Conservation (phyloP, 2,329 filamentous ascomycete species). For the Pseudonectria foliicola region DNA sequence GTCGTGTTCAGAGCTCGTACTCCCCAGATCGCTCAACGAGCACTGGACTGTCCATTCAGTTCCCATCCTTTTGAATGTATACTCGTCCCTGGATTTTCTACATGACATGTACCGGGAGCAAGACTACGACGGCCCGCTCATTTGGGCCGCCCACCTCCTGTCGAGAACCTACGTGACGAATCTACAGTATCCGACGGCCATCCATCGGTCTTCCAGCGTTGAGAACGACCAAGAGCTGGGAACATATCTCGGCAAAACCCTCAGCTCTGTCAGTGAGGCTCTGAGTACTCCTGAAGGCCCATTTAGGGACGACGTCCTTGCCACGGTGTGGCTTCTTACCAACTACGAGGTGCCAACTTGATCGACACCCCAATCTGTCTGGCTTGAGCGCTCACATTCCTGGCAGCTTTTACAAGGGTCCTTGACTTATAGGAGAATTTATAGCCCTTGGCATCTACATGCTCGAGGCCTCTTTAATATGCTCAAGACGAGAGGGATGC, state of each 20-base stretch:
- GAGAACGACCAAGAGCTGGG: slow-evolving; percentile 27
- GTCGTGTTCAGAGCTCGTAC: slow-evolving; percentile 1
- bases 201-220: slow-evolving; percentile 15
- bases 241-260: slow-evolving; percentile 29
- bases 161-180: slow-evolving; percentile 34
- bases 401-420: slow-evolving; percentile 31
- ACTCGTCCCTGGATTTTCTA: slow-evolving; percentile 29
- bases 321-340: slow-evolving; percentile 33
- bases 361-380: not conserved
- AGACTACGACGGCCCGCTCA: slow-evolving; percentile 26
- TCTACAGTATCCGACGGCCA: slow-evolving; percentile 25
- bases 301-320: slow-evolving; percentile 29
- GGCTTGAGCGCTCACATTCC: slow-evolving; percentile 5
- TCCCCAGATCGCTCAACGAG: slow-evolving; percentile 22
- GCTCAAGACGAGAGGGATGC: slow-evolving; percentile 26
- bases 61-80: slow-evolving; percentile 32
- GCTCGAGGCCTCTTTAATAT: slow-evolving; percentile 29
- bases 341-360: slow-evolving; percentile 30
- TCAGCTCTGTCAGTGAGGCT: slow-evolving; percentile 32
- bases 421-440: slow-evolving; percentile 16
- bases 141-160: slow-evolving; percentile 34
- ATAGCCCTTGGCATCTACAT: slow-evolving; percentile 32
- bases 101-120: slow-evolving; percentile 20
- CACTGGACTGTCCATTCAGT: slow-evolving; percentile 34
- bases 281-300: slow-evolving; percentile 23